Base-by-base conservation (phyloP, 2,329 filamentous ascomycete genomes). In the Penicillium sp. region DNA sequence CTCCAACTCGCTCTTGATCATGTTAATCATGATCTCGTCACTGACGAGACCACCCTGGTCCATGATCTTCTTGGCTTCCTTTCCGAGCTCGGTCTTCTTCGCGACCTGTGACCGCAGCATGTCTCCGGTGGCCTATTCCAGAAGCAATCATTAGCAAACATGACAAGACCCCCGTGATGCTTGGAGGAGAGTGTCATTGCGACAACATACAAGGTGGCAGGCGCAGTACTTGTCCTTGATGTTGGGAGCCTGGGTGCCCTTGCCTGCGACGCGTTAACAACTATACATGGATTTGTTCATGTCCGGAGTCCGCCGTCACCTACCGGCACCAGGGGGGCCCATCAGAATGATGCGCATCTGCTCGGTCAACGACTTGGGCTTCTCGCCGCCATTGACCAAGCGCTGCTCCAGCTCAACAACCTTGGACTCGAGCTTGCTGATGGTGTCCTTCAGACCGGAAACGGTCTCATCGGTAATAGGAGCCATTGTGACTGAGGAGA, bases 41-140 rank as follows among this genome's bases (percentile, higher is more conserved):
- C 92, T 96, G 76, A 99, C 95, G 58, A 99, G 87, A 68, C 93
- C 93, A 70, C 95, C 95, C 76, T 93, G 90, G 75, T 99, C 95
- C 95, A 99, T 99, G 78, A 99, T 99, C 88, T 98, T 98, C 88
- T 99, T 99, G 66, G 95, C 95, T 83, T 97, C 92, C 74, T 90
- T 87, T 69, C 95, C 95, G 65, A 99, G 87, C 59, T 90, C 80
- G 57, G 95, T 99, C 88, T 98, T 97, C 82, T 96, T 96, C 65
- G 93, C 90, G 74, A 99, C 95, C 80, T 99, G 95, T 67, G 93
- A 96, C 73, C 95, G 92, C 73, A 99, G 86, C 95, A 99, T 99
- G 80, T 99, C 95, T 77, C 95, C 95, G 59, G 95, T 99, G 63
- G 95, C 95, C 93, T 97, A 70, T 50, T 62, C 48, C 26, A 39